Percentiles rank a stretch among this genome's conserved stretches.
phyloP scores from a whole-genome alignment of 495 filamentous ascomycete species.

The Penicillium tannophilum region DNA sequence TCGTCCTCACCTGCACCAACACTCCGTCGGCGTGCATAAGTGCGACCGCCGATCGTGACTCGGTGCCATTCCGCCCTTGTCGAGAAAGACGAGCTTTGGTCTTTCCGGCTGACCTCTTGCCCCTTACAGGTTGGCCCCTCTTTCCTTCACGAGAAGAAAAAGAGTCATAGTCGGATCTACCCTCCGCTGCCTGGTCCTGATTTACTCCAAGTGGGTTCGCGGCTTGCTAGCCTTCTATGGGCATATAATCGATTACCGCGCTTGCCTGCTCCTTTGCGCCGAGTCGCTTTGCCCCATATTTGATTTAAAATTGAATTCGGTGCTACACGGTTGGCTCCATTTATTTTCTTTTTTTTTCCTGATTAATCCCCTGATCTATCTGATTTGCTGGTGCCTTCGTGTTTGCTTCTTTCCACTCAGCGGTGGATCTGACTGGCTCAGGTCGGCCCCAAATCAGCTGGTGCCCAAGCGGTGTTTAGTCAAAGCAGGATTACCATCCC shows the following conservation, averaged over 20 bases:
- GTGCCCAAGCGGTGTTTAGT: constrained; percentile 22
- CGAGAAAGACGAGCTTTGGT: neutral
- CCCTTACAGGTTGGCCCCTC: constrained; percentile 22
- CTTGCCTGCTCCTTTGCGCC: constrained; percentile 19
- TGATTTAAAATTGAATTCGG: constrained; percentile 2
- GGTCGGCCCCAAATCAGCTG: constrained; percentile 30
- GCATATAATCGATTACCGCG: constrained; percentile 28
- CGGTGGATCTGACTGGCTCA: constrained; percentile 72
- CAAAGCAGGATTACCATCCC: constrained; percentile 18
- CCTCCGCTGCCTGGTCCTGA: constrained; percentile 15
- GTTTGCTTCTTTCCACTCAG: constrained; percentile 16
- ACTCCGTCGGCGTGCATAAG: constrained; percentile 45
- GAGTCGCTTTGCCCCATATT: constrained; percentile 14
- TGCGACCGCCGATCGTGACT: constrained; percentile 40
- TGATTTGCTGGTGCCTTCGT: constrained; percentile 23
- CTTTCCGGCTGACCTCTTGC: constrained; percentile 12
- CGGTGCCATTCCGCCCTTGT: constrained; percentile 15
- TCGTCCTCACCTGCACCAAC: constrained; percentile 14
- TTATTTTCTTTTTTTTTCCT: neutral
- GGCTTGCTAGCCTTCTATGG: constrained; percentile 7
- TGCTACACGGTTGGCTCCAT: constrained; percentile 1
- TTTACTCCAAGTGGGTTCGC: constrained; percentile 10
- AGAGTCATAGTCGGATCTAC: constrained; percentile 22
- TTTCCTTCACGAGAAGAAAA: constrained; percentile 6
- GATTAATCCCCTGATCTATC: constrained; percentile 8